Evolutionary conservation across 495 filamentous ascomycete genomes (phyloP), one percentile per base, ranked within the genome.

Genomic region (Talaromyces thailandensis): DNA sequence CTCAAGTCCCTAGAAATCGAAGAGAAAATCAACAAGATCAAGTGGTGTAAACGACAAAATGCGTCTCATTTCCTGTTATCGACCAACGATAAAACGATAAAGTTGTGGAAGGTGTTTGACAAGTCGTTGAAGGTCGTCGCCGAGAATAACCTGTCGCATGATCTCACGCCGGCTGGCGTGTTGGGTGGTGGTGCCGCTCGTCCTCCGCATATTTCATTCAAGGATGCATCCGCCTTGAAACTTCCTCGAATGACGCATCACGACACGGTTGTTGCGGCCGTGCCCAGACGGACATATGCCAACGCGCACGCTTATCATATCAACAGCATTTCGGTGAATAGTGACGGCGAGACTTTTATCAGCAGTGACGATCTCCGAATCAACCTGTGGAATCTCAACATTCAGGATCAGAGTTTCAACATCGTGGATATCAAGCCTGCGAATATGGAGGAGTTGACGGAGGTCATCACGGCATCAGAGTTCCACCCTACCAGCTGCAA

Each of bases 21-120:
- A 83, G 94, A 98, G 78, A 98, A 98, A 81, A 98, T 98, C 83
- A 98, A 98, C 83, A 98, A 98, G 81, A 98, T 98, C 76, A 98
- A 98, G 79, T 98, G 94, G 94, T 98, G 94, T 75, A 86, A 90
- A 68, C 86, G 94, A 76, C 92, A 96, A 74, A 98, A 98, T 81
- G 89, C 94, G 64, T 96, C 94, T 37, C 94, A 98, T 77, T 98
- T 96, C 75, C 87, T 98, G 26, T 87, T 98, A 51, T 98, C 94
- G 11, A 98, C 94, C 61, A 98, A 98, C 73, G 94, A 98, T 80
- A 98, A 98, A 79, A 98, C 94, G 48, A 98, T 98, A 83, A 98
- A 98, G 81, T 82, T 98, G 63, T 98, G 94, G 94, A 98, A 98
- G 76, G 95, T 98, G 62, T 98, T 96, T 65, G 94, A 98, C 77